Evolutionary conservation across 495 filamentous ascomycete species (phyloP).

Genomic region (Aspergillus cavernicola): DNA sequence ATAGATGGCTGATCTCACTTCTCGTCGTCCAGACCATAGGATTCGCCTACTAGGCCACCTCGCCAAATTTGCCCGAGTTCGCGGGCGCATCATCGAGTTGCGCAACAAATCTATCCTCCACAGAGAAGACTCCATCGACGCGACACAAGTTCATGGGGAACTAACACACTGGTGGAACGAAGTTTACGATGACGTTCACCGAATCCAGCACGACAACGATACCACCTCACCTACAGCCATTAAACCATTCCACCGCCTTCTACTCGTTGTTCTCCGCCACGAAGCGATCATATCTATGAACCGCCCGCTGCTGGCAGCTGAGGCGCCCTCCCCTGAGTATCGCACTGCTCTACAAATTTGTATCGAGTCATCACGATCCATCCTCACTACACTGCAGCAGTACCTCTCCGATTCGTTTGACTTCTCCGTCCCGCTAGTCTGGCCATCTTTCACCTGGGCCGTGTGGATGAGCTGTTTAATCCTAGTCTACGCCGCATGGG

Average conservation of each 20-base stretch:
- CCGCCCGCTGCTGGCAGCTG: slow-evolving; percentile 37
- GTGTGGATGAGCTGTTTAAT: slow-evolving; percentile 50
- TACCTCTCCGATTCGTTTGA: slow-evolving; percentile 17
- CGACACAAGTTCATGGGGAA: slow-evolving; percentile 34
- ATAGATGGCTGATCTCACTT: not conserved
- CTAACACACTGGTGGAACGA: slow-evolving; percentile 46
- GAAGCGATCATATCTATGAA: slow-evolving; percentile 47
- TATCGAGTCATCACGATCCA: slow-evolving; percentile 39
- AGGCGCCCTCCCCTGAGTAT: slow-evolving; percentile 34
- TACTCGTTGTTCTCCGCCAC: slow-evolving; percentile 36
- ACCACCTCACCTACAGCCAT: slow-evolving; percentile 3
- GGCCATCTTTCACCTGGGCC: slow-evolving; percentile 47
- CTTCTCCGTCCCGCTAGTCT: slow-evolving; percentile 30
- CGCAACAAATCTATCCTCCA: slow-evolving; percentile 45
- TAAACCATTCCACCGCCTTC: slow-evolving; percentile 32
- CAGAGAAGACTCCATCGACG: slow-evolving; percentile 31
- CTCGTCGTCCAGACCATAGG: slow-evolving; percentile 16
- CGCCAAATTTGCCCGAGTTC: slow-evolving; percentile 40
- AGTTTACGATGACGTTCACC: slow-evolving; percentile 41
- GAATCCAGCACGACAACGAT: slow-evolving; percentile 19
- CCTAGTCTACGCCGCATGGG: slow-evolving; percentile 43
- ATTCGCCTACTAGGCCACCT: slow-evolving; percentile 34
- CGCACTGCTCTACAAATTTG: slow-evolving; percentile 42
- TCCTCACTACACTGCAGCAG: slow-evolving; percentile 31
- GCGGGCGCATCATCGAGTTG: slow-evolving; percentile 41